Evolutionary conservation across 169 alveolate species (phyloP).

Genomic region (Perkinsus olseni): DNA sequence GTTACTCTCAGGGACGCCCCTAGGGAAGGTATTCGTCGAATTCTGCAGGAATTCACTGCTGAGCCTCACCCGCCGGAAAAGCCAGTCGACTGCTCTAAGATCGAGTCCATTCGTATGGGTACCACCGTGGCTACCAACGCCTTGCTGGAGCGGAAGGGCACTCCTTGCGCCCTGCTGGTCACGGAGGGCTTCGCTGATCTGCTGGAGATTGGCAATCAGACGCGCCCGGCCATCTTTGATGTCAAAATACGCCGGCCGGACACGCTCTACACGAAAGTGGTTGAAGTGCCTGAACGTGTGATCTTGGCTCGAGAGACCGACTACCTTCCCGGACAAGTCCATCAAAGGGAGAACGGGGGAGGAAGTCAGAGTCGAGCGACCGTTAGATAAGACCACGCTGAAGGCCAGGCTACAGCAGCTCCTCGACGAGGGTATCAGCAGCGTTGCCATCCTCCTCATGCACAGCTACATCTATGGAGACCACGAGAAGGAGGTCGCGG

Average conservation of each 20-base stretch:
- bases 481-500: conserved; percentile 45
- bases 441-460: conserved; percentile 53
- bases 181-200: conserved; percentile 62
- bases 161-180: conserved; percentile 47
- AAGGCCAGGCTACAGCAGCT: conserved; percentile 21
- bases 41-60: conserved; percentile 18
- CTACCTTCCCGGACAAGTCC: neutral
- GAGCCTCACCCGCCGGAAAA: neutral
- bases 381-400: conserved; percentile 27
- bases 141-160: conserved; percentile 65
- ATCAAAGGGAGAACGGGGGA: conserved; percentile 30
- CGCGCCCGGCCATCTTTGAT: conserved; percentile 65
- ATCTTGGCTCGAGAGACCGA: conserved; percentile 26
- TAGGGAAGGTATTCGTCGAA: conserved; percentile 57
- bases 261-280: conserved; percentile 42
- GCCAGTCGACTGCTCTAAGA: conserved; percentile 2
- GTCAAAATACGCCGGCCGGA: conserved; percentile 38
- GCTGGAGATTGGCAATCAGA: conserved; percentile 55
- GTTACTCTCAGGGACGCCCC: conserved; percentile 67
- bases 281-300: conserved; percentile 64
- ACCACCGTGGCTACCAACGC: conserved; percentile 79
- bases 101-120: conserved; percentile 58
- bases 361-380: conserved; percentile 26
- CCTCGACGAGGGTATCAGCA: conserved; percentile 26
- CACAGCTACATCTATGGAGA: conserved; percentile 46